Evolutionary conservation across 441 rosid genomes (phyloP).

Genomic region (Eugenia klotzschiana): DNA sequence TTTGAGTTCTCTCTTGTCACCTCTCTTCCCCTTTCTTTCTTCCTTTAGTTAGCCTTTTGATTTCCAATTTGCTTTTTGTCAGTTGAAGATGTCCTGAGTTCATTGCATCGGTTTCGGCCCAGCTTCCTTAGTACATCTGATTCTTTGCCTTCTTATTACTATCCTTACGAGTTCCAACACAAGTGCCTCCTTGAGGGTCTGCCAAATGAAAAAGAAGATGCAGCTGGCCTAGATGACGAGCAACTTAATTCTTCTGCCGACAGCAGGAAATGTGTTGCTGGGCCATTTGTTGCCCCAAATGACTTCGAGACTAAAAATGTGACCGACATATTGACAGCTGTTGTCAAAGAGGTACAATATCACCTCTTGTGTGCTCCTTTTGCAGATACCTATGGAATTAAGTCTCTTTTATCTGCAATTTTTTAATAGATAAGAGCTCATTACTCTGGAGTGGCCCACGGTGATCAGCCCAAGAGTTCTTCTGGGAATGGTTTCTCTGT

Average conservation of each 20-base stretch:
- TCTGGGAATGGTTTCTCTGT: constrained; percentile 13
- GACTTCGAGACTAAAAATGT: constrained; percentile 41
- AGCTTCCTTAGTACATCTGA: constrained; percentile 24
- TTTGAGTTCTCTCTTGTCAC: not conserved
- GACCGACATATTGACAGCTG: constrained; percentile 26
- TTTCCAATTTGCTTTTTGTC: constrained; percentile 15
- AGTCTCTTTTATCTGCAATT: constrained; percentile 1
- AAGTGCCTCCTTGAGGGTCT: constrained; percentile 39
- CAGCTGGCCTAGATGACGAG: constrained; percentile 24
- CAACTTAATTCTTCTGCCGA: constrained; percentile 18
- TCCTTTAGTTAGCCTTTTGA: not conserved
- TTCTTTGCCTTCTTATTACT: constrained; percentile 41
- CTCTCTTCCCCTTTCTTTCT: not conserved
- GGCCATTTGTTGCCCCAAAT: constrained; percentile 53
- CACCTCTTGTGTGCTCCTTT: not conserved
- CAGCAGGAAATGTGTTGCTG: constrained; percentile 40
- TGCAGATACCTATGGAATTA: not conserved
- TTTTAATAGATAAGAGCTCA: constrained; percentile 44
- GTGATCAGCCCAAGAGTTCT: constrained; percentile 10
- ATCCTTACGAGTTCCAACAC: constrained; percentile 45
- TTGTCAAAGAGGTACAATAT: constrained; percentile 54
- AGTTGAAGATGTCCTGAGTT: constrained; percentile 65
- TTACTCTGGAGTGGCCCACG: constrained; percentile 11
- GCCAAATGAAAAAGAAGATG: constrained; percentile 15
- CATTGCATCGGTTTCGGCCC: constrained; percentile 64